phyloP scores from a whole-genome alignment of 371 early-diverging fungal genomes.

The Coemansia sp. region DNA sequence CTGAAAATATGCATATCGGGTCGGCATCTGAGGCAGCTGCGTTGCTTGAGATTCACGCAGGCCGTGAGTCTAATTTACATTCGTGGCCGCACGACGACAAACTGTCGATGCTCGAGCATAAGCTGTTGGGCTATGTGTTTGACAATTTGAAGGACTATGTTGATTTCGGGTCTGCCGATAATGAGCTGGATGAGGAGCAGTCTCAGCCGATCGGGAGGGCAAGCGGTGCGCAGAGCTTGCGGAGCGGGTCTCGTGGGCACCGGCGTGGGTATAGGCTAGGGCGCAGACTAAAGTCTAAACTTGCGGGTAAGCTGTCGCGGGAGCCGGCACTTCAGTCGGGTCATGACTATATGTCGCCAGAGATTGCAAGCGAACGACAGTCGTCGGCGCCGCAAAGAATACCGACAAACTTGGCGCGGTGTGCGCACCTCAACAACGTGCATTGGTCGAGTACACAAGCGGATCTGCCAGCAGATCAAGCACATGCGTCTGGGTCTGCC shows the following conservation, averaged over 20 bases:
- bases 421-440: not conserved
- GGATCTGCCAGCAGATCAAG: not conserved
- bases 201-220: too few relatives aligned
- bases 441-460: not conserved
- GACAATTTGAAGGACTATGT: conserved; percentile 7
- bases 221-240: too few relatives aligned
- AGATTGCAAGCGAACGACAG: conserved; percentile 3
- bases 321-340: conserved; percentile 10
- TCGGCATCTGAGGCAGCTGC: conserved; percentile 15
- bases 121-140: conserved; percentile 27
- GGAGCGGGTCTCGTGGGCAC: too few relatives aligned
- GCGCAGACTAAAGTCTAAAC: conserved; percentile 2
- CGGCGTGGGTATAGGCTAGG: not conserved
- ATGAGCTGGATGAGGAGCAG: too few relatives aligned
- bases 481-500: not conserved
- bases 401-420: not conserved
- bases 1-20: conserved; percentile 3
- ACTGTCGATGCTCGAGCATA: conserved; percentile 39
- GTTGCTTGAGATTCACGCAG: conserved; percentile 19
- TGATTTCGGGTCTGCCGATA: not conserved
- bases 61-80: not conserved
- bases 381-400: not conserved
- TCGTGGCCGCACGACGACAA: conserved; percentile 11
- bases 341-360: conserved; percentile 22
- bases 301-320: conserved; percentile 9